Base-by-base conservation (phyloP, 2,329 filamentous ascomycete genomes). In the Orbilia ellipsospora region DNA sequence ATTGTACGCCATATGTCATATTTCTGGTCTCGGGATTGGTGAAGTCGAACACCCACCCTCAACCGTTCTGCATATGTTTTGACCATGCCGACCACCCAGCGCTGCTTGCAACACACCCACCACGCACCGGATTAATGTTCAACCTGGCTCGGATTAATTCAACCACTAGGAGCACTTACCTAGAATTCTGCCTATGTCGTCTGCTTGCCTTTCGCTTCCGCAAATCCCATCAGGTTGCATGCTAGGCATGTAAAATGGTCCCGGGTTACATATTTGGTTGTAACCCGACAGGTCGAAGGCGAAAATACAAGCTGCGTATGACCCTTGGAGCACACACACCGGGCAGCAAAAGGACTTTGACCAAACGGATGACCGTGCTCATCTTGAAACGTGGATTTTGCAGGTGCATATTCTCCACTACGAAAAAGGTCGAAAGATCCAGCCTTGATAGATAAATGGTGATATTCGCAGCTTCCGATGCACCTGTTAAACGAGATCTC, bases 71-170 rank as follows among this genome's bases (percentile, higher is more conserved):
- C 69, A 66, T 56, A 40, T 45, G 12, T 51, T 52, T 36, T 6
- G 31, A 36, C 31, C 31, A 36, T 36, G 31, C 8, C 57, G 54
- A 52, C 62, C 62, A 66, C 62, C 45, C 68, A 73, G 61, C 45
- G 62, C 31, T 23, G 54, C 61, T 63, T 68, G 72, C 72, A 69
- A 75, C 72, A 75, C 72, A 69, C 64, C 64, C 72, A 75, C 64
- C 72, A 69, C 64, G 59, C 72, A 75, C 64, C 72, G 72, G 72
- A 75, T 75, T 75, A 75, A 75, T 36, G 10, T 75, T 75, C 15
- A 55, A 23, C 31, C 63, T 51, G 55, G 20, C 72, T 65, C 64
- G 72, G 64, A 69, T 75, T 69, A 75, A 69, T 75, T 64, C 59
- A 56, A 61, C 64, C 63, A 75, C 59, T 68, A 64, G 70, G 70